Evolutionary conservation across 1,284 basidiomycete genomes (phyloP).

Genomic region (Mrakiaceae sp.): DNA sequence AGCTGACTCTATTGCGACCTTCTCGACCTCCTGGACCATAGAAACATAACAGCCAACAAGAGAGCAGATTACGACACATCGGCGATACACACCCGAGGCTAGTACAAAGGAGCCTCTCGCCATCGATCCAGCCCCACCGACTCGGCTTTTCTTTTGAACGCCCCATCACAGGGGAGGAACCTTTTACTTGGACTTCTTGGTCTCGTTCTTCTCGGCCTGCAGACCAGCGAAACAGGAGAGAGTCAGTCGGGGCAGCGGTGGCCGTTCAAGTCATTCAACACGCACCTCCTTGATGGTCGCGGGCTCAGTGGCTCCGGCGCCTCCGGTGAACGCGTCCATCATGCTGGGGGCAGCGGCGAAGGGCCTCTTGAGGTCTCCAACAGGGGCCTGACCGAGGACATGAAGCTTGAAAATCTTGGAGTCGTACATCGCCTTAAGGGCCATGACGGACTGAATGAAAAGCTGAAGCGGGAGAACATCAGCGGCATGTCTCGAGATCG

Average conservation of each 20-base stretch:
- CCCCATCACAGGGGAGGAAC: too few relatives aligned
- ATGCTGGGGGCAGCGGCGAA: constrained; percentile 64
- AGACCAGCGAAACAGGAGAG: constrained; percentile 50
- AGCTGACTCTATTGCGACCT: too few relatives aligned
- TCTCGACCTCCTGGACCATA: too few relatives aligned
- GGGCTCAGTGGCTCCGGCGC: background rate
- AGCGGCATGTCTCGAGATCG: background rate
- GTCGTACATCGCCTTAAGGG: constrained; percentile 73
- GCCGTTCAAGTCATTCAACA: constrained; percentile 30
- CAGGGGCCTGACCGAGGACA: constrained; percentile 60
- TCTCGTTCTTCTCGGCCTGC: constrained; percentile 68
- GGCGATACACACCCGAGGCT: too few relatives aligned
- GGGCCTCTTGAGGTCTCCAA: constrained; percentile 80
- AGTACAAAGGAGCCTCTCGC: too few relatives aligned
- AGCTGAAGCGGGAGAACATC: constrained; percentile 63
- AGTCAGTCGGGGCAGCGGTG: constrained; percentile 59
- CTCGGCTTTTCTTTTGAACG: too few relatives aligned
- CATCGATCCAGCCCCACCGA: too few relatives aligned
- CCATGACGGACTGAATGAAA: constrained; percentile 84
- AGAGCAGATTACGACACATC: too few relatives aligned
- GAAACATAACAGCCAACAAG: too few relatives aligned
- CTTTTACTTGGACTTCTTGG: constrained; percentile 18
- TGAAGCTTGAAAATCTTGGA: constrained; percentile 70
- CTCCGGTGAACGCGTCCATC: constrained; percentile 47
- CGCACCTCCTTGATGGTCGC: background rate